Conservation (phyloP, 2,329 filamentous ascomycete species). For the Ramularia endophylla region DNA sequence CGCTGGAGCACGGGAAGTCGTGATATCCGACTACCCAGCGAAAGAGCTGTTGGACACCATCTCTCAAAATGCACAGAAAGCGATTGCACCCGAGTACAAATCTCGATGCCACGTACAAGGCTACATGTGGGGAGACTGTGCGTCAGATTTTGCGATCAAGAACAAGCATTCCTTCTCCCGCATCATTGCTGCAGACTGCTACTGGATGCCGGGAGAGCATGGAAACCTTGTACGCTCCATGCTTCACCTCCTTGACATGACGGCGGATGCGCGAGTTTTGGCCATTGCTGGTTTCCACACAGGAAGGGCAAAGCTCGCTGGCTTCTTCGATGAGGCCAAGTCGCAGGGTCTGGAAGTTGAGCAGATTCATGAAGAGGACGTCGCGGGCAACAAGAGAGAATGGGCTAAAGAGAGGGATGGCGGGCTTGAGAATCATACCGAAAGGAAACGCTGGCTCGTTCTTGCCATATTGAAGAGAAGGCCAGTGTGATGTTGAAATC, state of each 20-base stretch:
- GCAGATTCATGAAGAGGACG: conserved; percentile 63
- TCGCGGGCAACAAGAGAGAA: conserved; percentile 54
- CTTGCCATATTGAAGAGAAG: conserved; percentile 33
- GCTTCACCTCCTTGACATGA: conserved; percentile 52
- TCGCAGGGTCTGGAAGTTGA: conserved; percentile 55
- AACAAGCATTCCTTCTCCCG: conserved; percentile 49
- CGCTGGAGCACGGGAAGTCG: conserved; percentile 44
- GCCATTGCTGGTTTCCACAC: conserved; percentile 70
- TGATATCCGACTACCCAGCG: conserved; percentile 64
- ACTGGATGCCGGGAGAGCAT: conserved; percentile 72
- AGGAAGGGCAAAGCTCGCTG: conserved; percentile 58
- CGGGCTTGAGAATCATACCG: conserved; percentile 55
- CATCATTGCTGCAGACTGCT: conserved; percentile 64
- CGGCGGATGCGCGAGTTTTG: conserved; percentile 49
- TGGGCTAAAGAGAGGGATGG: conserved; percentile 54
- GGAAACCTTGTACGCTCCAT: conserved; percentile 59
- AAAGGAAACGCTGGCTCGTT: conserved; percentile 66
- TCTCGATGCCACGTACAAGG: conserved; percentile 46
- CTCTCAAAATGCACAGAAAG: conserved; percentile 50
- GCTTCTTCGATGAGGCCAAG: conserved; percentile 56
- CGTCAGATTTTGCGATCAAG: conserved; percentile 34
- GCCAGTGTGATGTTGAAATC: not conserved
- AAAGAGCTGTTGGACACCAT: conserved; percentile 55
- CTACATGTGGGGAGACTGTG: conserved; percentile 59
- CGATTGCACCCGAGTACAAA: conserved; percentile 37